Base-by-base conservation (phyloP, 805 yeast species). In the Saccharomyces kudriavzevii region DNA sequence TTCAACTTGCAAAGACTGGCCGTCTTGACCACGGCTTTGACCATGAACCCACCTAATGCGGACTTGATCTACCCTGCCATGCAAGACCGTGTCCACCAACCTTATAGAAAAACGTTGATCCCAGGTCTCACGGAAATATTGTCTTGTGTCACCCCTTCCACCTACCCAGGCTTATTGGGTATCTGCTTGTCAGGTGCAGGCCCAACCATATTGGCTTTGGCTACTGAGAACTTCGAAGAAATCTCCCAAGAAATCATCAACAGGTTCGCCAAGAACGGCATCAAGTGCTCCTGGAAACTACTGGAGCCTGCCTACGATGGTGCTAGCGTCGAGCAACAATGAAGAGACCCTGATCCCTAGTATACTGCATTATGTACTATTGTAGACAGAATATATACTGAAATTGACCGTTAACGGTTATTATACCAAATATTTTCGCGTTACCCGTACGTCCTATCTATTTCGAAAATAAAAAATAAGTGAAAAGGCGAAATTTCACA, bases 151-250 rank as follows among this genome's bases (percentile, higher is more conserved):
- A 88, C 95, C 0, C 96, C 98, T 46, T 77, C 80, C 47, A 76
- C 87, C 5, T 87, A 88, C 67, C 85, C 85, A 1, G 97, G 97
- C 3, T 77, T 91, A 49, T 77, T 94, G 54, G 99, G 99, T 51
- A 89, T 94, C 62, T 94, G 99, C 69, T 77, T 94, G 54, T 87
- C 96, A 27, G 99, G 99, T 51, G 99, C 99, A 5, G 99, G 99
- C 8, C 99, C 99, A 54, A 94, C 99, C 6, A 91, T 94, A 54
- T 75, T 94, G 58, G 96, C 96, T 45, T 78, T 94, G 58, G 98
- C 99, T 4, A 90, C 97, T 3, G 85, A 81, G 20, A 87, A 89
- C 69, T 94, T 83, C 61, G 97, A 90, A 6, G 77, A 74, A 11
- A 90, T 94, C 61, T 96, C 99, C 6, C 67, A 69, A 5, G 87